Evolutionary conservation across 768 basidiomycete genomes (phyloP), one percentile per base, ranked within the genome.

Genomic region (Phlebiopsis flavidoalba): DNA sequence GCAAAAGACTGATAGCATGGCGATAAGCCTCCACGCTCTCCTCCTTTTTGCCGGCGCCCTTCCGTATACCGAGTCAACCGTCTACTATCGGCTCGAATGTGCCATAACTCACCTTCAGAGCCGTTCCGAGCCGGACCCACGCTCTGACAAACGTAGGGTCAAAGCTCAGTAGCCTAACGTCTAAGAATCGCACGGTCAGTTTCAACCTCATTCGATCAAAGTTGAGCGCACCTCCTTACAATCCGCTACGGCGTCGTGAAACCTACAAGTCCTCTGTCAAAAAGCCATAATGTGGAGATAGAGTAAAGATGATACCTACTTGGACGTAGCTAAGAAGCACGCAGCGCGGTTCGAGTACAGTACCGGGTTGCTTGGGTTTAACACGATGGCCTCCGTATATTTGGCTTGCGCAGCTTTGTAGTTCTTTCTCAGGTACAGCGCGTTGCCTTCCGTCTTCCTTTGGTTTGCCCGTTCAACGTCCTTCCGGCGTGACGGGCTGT

Each of bases 271-370:
- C n/a, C n/a, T n/a, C n/a, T n/a, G n/a, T n/a, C n/a, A n/a, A n/a
- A n/a, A n/a, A n/a, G n/a, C n/a, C n/a, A n/a, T n/a, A n/a, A n/a
- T n/a, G n/a, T n/a, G n/a, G n/a, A 11, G 19, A 51, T n/a, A 22
- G 17, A 15, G 14, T 21, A 60, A 14, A 40, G 14, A 40, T 40
- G 37, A n/a, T n/a, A 14, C 24, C 7, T 3, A 77, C 78, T 71
- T 72, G 57, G 75, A 73, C 71, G 79, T 63, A 1, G 69, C 69
- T 33, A 79, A 59, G 45, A 66, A 65, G 51, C 73, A 73, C 24
- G 78, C 79, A 4, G 78, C 77, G 8, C 79, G 75, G 65, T 81
- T 81, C 17, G 77, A 73, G 60, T 74, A 78, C 7, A 79, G 66
- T 6, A 80, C 64, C 0, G 78, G 73, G 63, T 77, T 77, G 14